These are phyloP conservation scores for Cladophialophora carrionii DNA, from an alignment of 2,329 filamentous ascomycete genomes.

Conservation along the genomic window DNA sequence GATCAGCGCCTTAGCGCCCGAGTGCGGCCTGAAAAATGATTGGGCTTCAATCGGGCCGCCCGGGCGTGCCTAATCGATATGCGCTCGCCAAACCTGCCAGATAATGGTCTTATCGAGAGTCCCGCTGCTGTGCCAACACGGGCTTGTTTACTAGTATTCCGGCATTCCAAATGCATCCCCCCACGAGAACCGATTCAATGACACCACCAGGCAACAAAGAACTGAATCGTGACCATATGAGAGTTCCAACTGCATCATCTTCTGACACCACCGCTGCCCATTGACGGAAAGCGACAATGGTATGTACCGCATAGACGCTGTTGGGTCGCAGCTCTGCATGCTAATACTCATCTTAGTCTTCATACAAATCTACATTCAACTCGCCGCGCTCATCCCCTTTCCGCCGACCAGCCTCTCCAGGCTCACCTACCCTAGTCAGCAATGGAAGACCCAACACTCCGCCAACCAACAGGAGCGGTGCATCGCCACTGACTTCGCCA, in stretches of 20 bases:
- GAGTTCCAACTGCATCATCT: neutral
- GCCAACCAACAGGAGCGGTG: slow-evolving; percentile 48
- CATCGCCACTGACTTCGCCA: slow-evolving; percentile 50
- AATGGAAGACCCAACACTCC: slow-evolving; percentile 50
- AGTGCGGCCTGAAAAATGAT: slow-evolving; percentile 8
- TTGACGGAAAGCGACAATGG: slow-evolving; percentile 20
- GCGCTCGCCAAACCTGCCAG: slow-evolving; percentile 16
- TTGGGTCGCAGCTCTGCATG: neutral
- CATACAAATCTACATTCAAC: slow-evolving; percentile 55
- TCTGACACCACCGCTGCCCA: neutral
- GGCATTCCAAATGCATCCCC: neutral
- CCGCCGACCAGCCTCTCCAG: slow-evolving; percentile 66
- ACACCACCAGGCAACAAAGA: neutral
- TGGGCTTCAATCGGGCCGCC: neutral
- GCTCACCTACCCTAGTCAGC: slow-evolving; percentile 62
- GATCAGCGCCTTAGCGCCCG: slow-evolving; percentile 7
- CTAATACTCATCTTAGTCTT: slow-evolving; percentile 26
- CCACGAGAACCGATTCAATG: neutral
- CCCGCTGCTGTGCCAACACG: slow-evolving; percentile 19
- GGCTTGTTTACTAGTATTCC: neutral
- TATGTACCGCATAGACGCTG: neutral
- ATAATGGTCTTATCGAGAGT: neutral
- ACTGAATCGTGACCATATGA: neutral
- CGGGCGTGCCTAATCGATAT: neutral
- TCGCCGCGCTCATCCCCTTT: slow-evolving; percentile 72